Conservation (phyloP, 345 rosid genomes). For the Dimocarpus longan region DNA sequence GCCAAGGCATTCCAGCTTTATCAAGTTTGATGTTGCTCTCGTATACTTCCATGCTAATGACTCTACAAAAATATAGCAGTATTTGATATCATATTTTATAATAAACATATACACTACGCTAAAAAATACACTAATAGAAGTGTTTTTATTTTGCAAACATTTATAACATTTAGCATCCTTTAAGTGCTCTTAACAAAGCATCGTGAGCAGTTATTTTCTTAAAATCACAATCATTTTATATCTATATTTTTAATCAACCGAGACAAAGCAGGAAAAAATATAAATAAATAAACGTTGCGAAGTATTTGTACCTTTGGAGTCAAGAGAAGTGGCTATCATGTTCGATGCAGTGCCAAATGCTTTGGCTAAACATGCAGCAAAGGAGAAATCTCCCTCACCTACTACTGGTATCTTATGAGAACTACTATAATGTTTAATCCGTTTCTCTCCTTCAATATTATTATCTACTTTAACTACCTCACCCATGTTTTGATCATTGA, state of each 20-base stretch:
- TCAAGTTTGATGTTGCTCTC: constrained; percentile 22
- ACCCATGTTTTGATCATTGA: too few species aligned
- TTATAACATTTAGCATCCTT: too few species aligned
- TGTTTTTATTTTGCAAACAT: too few species aligned
- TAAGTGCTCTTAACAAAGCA: too few species aligned
- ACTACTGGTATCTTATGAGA: constrained; percentile 46
- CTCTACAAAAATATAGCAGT: not conserved
- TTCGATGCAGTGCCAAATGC: constrained; percentile 53
- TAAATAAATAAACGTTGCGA: too few species aligned
- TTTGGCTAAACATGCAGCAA: constrained; percentile 47
- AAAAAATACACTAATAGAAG: too few species aligned
- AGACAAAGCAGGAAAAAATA: not conserved
- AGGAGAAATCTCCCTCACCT: constrained; percentile 67
- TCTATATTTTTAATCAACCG: not conserved
- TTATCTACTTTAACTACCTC: not conserved
- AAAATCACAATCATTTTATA: too few species aligned
- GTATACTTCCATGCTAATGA: constrained; percentile 11
- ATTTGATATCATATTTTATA: too few species aligned
- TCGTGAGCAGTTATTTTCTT: too few species aligned
- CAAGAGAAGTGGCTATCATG: constrained; percentile 49
- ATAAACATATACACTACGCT: too few species aligned
- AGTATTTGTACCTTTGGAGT: constrained; percentile 32
- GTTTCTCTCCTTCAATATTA: constrained; percentile 18
- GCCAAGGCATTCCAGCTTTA: constrained; percentile 20
- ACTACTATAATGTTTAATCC: constrained; percentile 42